A percentile compares a stretch with the other conserved stretches of the same genome.
phyloP scores from a whole-genome alignment of 345 rosid species.

The Populus alba region DNA sequence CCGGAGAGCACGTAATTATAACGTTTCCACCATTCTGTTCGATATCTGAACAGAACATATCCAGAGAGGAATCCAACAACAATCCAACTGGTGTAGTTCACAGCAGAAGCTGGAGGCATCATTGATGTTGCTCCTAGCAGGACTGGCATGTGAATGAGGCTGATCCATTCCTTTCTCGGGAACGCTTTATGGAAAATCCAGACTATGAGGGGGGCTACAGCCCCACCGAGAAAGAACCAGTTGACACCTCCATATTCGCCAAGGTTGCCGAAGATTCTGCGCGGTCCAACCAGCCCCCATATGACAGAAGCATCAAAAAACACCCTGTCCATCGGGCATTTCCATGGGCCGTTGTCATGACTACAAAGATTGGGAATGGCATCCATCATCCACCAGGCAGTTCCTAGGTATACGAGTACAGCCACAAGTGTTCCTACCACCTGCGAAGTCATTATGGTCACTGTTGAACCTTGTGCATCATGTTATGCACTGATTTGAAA shows the following conservation, averaged over 20 bases:
- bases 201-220: conserved; percentile 54
- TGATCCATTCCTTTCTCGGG: conserved; percentile 56
- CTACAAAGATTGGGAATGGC: conserved; percentile 65
- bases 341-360: conserved; percentile 58
- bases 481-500: too few relatives aligned
- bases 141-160: conserved; percentile 60
- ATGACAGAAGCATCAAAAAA: conserved; percentile 79
- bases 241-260: conserved; percentile 64
- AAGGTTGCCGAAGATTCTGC: conserved; percentile 62
- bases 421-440: conserved; percentile 64
- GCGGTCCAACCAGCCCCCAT: conserved; percentile 86
- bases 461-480: neutral
- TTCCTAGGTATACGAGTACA: conserved; percentile 44
- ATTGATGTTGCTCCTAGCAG: conserved; percentile 59
- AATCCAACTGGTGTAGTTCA: conserved; percentile 73
- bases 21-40: conserved; percentile 54
- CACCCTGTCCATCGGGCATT: conserved; percentile 62
- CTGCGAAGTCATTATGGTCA: conserved; percentile 32
- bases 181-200: conserved; percentile 68
- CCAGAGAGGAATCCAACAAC: conserved; percentile 56
- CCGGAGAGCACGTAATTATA: conserved; percentile 69
- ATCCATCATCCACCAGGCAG: conserved; percentile 91
- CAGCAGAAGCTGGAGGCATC: conserved; percentile 76
- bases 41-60: conserved; percentile 44
- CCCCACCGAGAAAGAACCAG: conserved; percentile 72